Evolutionary conservation across 208 protist species (phyloP).

Genomic region (Giardia muris): DNA sequence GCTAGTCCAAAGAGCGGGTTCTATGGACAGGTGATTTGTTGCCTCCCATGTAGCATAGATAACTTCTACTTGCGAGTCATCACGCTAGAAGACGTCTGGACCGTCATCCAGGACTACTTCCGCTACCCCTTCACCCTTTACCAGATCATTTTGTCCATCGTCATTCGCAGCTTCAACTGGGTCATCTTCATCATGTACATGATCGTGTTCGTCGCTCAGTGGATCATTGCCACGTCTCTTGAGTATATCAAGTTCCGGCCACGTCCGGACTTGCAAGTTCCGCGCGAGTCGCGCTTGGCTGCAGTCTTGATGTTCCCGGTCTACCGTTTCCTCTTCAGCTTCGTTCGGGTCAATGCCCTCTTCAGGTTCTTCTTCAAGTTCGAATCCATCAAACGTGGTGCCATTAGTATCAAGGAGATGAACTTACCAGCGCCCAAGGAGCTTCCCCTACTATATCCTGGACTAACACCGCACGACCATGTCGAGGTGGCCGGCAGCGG

Average conservation of each 20-base stretch:
- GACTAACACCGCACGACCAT: not conserved
- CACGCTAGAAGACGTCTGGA: conserved; percentile 32
- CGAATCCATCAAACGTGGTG: conserved; percentile 24
- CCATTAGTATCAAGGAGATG: conserved; percentile 13
- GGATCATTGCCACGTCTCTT: conserved; percentile 22
- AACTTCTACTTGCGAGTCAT: conserved; percentile 20
- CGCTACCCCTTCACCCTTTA: not conserved
- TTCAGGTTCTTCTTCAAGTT: conserved; percentile 23
- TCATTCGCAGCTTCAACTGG: not conserved
- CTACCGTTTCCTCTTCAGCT: conserved; percentile 29
- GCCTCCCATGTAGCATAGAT: conserved; percentile 23
- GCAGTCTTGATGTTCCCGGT: conserved; percentile 23
- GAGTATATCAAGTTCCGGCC: conserved; percentile 27
- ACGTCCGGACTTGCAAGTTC: conserved; percentile 18
- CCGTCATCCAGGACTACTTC: conserved; percentile 30
- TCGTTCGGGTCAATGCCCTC: conserved; percentile 25
- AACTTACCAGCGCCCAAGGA: not conserved
- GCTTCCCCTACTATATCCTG: not conserved
- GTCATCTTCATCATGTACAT: conserved; percentile 17
- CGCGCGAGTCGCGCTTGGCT: not conserved
- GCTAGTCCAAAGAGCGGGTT: not conserved
- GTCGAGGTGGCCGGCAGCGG: not conserved
- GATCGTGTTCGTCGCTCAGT: conserved; percentile 20
- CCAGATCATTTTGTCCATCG: conserved; percentile 24
- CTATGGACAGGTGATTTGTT: conserved; percentile 30